Percentiles rank a stretch among this genome's conserved stretches.
phyloP scores from a whole-genome alignment of 2,329 filamentous ascomycete genomes.

The Fusarium sterilihyphosum region DNA sequence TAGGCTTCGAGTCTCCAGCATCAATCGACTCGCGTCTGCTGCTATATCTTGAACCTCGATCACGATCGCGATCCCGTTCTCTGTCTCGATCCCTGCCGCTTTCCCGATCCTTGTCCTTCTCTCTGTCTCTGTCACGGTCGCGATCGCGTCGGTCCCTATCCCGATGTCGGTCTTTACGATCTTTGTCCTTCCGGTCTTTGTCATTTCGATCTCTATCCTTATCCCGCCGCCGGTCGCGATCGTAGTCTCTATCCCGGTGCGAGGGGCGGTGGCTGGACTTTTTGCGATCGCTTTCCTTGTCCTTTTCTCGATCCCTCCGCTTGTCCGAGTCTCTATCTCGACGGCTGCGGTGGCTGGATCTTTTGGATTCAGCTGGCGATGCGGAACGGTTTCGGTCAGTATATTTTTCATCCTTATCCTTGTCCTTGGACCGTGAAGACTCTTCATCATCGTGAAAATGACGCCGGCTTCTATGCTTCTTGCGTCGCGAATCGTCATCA shows the following conservation, averaged over 20 bases:
- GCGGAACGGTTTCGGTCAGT: constrained; percentile 70
- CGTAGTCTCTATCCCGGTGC: constrained; percentile 51
- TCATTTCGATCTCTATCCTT: constrained; percentile 52
- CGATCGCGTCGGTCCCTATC: constrained; percentile 50
- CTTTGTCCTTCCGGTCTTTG: constrained; percentile 53
- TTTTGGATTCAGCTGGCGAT: constrained; percentile 68
- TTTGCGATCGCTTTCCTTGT: constrained; percentile 56
- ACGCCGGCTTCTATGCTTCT: constrained; percentile 58
- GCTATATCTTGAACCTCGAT: constrained; percentile 46
- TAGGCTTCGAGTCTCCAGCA: constrained; percentile 50
- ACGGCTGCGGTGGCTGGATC: constrained; percentile 69
- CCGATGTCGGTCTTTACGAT: constrained; percentile 52
- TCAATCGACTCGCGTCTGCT: constrained; percentile 48
- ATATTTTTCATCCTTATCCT: constrained; percentile 54
- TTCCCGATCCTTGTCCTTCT: constrained; percentile 48
- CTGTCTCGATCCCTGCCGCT: constrained; percentile 44
- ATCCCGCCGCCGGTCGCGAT: constrained; percentile 52
- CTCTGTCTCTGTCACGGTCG: constrained; percentile 47
- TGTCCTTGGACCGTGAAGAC: constrained; percentile 49
- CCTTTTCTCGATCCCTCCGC: constrained; percentile 55
- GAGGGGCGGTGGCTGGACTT: constrained; percentile 44
- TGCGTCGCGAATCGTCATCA: constrained; percentile 59
- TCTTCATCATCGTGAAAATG: constrained; percentile 59
- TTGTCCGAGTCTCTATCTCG: constrained; percentile 63
- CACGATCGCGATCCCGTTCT: constrained; percentile 50